Evolutionary conservation across 768 basidiomycete genomes (phyloP), one percentile per base, ranked within the genome.

Genomic region (Agaricus bisporus): DNA sequence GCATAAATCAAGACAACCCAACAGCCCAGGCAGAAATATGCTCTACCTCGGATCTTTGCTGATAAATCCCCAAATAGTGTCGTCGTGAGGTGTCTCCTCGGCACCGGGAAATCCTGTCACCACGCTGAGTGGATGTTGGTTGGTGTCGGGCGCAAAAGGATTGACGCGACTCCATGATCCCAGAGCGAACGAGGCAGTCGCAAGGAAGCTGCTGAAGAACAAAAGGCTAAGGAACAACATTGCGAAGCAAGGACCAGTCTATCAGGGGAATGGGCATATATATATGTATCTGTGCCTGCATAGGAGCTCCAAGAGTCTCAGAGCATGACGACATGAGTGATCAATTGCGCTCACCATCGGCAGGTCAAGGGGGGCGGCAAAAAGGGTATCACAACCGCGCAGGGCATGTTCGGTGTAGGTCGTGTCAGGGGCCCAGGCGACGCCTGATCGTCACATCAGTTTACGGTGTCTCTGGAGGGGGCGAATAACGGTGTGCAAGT

Each of bases 41-140:
- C 3, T 48, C 15, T 54, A 56, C 61, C 48, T 58, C 2, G 56
- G 45, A 41, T 62, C 51, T 22, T 35, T 54, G n/a, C 35, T 56
- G 28, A 62, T 56, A 15, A 48, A 35, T 12, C 58, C 53, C 52
- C 58, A 61, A 18, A 59, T 49, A 7, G 60, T 61, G 2, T 39
- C 37, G 12, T 58, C 45, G 9, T 48, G n/a, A 4, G 11, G 32
- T 7, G 32, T 32, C 11, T 32, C 32, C 32, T 32, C 32, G 8
- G 32, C 11, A 6, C 7, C 32, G 11, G 32, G 32, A 25, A 35
- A 26, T 15, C 42, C 53, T 4, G 53, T 20, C 20, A 48, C 14
- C 15, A n/a, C 5, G n/a, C 18, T 38, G 14, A 54, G 36, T 6
- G 53, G 53, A 17, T 36, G 22, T 20, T 54, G 53, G 5, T 54